Base-by-base conservation (phyloP, 2,329 filamentous ascomycete species). In the Pyricularia sp. region DNA sequence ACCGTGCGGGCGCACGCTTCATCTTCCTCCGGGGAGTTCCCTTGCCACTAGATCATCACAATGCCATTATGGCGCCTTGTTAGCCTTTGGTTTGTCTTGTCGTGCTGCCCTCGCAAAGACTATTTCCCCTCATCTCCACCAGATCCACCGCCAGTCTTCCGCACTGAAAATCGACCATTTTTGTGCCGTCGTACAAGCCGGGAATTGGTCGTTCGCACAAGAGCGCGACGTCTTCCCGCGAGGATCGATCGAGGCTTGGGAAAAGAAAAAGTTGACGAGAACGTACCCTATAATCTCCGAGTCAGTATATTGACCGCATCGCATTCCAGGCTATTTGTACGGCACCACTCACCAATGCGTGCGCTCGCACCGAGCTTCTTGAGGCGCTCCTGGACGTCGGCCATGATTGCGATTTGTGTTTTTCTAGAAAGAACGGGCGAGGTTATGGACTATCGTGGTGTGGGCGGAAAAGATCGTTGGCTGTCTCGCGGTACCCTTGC, bases 11-110 rank as follows among this genome's bases (percentile, higher is more conserved):
- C 75, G 94, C 92, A 84, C 97, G 96, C 93, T 98, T 99, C 82
- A 95, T 91, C 89, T 97, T 96, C 86, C 95, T 89, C 86, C 95
- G 89, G 79, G 95, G 95, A 76, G 95, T 97, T 78, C 95, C 95
- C 88, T 99, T 99, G 86, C 95, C 95, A 85, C 94, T 85, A 72
- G 5, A 26, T 31, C 31, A 64, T 28, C 66, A 58, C 58, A 26
- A 61, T 61, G 58, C 58, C 58, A 61, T 17, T 55, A 55, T 55
- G 42, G 42, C 67, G 25, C 20, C n/a, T 58, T 30, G 65, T 67
- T 59, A 67, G 65, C 36, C 36, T 33, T 66, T 33, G 64, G 14
- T 25, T 66, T 23, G 31, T 42, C 17, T 50, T 50, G 36, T 28
- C 20, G 33, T 23, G 64, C 12, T 26, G 58, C 12, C 12, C 23